Evolutionary conservation across 106 monocot genomes (phyloP).

Genomic region (Agapanthus africanus): DNA sequence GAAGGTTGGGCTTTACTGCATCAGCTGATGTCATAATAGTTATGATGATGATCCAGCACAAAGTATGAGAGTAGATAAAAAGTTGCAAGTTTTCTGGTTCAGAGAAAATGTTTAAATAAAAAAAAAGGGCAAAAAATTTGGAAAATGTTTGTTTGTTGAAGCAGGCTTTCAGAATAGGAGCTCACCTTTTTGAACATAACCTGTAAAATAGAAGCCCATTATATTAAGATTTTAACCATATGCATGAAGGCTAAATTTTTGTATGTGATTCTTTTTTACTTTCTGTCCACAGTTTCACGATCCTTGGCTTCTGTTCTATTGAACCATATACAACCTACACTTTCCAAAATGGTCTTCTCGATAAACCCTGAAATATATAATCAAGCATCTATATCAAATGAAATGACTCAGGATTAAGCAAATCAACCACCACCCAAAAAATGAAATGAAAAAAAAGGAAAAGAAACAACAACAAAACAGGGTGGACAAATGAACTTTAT

Average conservation of each 20-base stretch:
- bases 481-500: not conserved
- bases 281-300: constrained; percentile 80
- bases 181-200: constrained; percentile 97
- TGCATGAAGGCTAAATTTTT: not conserved
- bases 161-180: not conserved
- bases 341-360: constrained; percentile 85
- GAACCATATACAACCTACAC: constrained; percentile 96
- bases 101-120: no score
- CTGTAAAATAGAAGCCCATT: constrained; percentile 24
- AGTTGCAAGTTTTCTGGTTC: not conserved
- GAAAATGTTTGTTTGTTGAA: not conserved
- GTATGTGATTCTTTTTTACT: constrained; percentile 27
- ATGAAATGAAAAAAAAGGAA: no score
- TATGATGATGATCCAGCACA: not conserved
- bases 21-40: not conserved
- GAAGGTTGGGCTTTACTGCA: not conserved
- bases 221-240: not conserved
- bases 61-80: not conserved
- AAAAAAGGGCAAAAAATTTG: no score
- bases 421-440: no score
- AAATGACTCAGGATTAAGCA: not conserved
- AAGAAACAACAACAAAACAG: not conserved
- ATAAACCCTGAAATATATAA: constrained; percentile 57
- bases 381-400: not conserved
- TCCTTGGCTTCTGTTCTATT: constrained; percentile 79